Percentiles rank a stretch among this genome's conserved stretches.
phyloP scores from a whole-genome alignment of 1,284 basidiomycete species.

The Cystobasidium sp. region DNA sequence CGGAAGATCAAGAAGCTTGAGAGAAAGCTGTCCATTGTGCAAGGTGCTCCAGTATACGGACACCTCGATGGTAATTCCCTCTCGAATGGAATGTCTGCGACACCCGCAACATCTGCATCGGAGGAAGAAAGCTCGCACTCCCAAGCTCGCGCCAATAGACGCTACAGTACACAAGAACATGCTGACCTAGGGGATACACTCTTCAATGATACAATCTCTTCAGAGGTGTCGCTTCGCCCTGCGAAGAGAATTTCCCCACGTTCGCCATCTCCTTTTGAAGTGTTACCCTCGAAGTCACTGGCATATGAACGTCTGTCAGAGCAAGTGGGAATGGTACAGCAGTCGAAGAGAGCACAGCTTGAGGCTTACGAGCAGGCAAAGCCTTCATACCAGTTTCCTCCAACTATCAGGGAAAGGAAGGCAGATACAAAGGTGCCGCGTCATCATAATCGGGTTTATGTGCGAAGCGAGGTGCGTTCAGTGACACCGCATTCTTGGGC shows the following conservation, averaged over 20 bases:
- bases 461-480: slow-evolving; percentile 40
- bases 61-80: no score
- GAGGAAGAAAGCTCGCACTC: background rate
- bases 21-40: background rate
- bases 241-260: no score
- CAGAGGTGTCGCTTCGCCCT: no score
- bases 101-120: no score
- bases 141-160: background rate
- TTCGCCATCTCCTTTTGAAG: no score
- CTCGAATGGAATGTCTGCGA: no score
- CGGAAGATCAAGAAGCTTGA: slow-evolving; percentile 22
- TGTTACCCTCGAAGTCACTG: background rate
- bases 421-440: slow-evolving; percentile 36
- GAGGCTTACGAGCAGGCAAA: background rate
- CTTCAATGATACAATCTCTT: no score
- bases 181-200: no score
- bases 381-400: slow-evolving; percentile 18
- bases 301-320: background rate
- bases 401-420: slow-evolving; percentile 12
- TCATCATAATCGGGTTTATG: slow-evolving; percentile 21
- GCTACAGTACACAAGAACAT: background rate
- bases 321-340: background rate
- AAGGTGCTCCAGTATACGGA: no score
- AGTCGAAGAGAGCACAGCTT: background rate
- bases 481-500: background rate